Evolutionary conservation across 371 early-diverging fungal species (phyloP).

Genomic region (Rhizopus delemar): DNA sequence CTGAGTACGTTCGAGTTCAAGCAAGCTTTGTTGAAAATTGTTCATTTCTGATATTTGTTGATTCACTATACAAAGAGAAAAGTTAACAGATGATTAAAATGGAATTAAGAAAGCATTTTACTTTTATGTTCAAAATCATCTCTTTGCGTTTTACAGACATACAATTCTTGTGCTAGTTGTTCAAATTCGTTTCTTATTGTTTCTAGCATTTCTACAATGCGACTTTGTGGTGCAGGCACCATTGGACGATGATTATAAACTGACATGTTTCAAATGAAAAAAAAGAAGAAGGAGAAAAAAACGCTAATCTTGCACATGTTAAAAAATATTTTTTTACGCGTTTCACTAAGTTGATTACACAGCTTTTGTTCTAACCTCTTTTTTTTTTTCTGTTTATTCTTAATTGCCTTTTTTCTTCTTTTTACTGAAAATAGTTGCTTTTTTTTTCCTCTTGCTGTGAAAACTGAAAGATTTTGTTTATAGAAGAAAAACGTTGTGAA

Average conservation of each 20-base stretch:
- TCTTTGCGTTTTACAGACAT: conserved; percentile 74
- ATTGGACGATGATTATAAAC: conserved; percentile 87
- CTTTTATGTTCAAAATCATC: conserved; percentile 91
- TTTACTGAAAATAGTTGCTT: background rate
- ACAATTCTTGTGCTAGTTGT: conserved; percentile 75
- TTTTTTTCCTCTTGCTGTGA: background rate
- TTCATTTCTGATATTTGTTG: conserved; percentile 81
- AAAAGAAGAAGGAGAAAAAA: conserved; percentile 4
- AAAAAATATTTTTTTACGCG: conserved; percentile 4
- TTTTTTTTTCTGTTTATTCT: background rate
- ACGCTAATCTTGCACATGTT: background rate
- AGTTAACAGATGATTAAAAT: background rate
- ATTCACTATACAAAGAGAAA: conserved; percentile 44
- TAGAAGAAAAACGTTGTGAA: background rate
- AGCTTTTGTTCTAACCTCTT: background rate
- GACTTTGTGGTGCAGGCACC: conserved; percentile 72
- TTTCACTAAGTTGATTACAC: conserved; percentile 4
- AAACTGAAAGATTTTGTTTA: background rate
- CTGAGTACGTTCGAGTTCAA: conserved; percentile 82
- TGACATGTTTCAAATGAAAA: conserved; percentile 34
- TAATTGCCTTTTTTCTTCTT: background rate
- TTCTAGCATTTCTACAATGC: conserved; percentile 85
- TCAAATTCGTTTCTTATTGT: conserved; percentile 85
- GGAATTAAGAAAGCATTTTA: conserved; percentile 37
- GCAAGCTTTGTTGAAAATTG: conserved; percentile 76